These are phyloP conservation scores for Batkoa obscura DNA, from an alignment of 371 early-diverging fungal species.

Conservation along the genomic window DNA sequence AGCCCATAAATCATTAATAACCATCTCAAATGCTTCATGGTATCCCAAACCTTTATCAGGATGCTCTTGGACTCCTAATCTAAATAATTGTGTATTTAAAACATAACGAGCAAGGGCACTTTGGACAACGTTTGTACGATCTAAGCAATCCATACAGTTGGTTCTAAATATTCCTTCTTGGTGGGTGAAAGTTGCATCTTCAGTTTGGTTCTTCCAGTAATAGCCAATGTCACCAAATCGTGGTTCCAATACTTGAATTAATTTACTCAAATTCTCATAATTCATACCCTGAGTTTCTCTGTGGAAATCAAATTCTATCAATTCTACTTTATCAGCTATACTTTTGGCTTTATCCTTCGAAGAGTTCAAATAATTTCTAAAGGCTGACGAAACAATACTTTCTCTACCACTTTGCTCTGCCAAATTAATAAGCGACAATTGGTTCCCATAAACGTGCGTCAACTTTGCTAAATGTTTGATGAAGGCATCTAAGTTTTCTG, in stretches of 20 bases:
- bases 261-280: slow-evolving; percentile 43
- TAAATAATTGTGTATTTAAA: slow-evolving; percentile 40
- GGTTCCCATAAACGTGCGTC: slow-evolving; percentile 48
- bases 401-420: slow-evolving; percentile 85
- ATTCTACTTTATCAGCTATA: slow-evolving; percentile 21
- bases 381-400: slow-evolving; percentile 56
- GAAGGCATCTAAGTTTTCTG: slow-evolving; percentile 19
- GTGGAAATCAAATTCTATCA: slow-evolving; percentile 92
- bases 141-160: slow-evolving; percentile 99
- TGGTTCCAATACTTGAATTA: slow-evolving; percentile 51
- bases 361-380: slow-evolving; percentile 29
- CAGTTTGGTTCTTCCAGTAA: slow-evolving; percentile 29
- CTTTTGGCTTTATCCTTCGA: slow-evolving; percentile 26
- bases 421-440: slow-evolving; percentile 61
- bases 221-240: slow-evolving; percentile 38
- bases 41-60: slow-evolving; percentile 37
- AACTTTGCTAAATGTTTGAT: slow-evolving; percentile 55
- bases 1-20: slow-evolving; percentile 57
- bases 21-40: slow-evolving; percentile 31
- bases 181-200: slow-evolving; percentile 4
- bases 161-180: slow-evolving; percentile 68
- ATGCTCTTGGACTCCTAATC: slow-evolving; percentile 21
- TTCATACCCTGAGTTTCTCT: slow-evolving; percentile 82
- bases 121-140: slow-evolving; percentile 98
- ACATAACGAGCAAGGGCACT: slow-evolving; percentile 59